Conservation (phyloP, 306 rosid genomes). For the Fagus crenata region DNA sequence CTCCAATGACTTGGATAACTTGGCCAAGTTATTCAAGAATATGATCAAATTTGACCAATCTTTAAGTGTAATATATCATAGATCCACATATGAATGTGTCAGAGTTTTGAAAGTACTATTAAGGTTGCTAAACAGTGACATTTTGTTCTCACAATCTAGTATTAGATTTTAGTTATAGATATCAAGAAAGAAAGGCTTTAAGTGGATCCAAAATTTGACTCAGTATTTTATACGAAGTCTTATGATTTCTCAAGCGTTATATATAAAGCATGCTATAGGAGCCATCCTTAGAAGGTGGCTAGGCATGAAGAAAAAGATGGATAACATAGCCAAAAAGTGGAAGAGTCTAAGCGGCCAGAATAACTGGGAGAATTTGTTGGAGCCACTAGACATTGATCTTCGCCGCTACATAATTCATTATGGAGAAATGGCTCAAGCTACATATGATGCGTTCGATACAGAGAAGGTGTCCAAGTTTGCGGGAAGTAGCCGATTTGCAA, state of each 20-base stretch:
- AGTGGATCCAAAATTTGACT: background rate
- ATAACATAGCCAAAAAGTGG: constrained; percentile 43
- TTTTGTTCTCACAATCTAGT: background rate
- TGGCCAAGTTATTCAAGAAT: no score
- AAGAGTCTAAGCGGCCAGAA: constrained; percentile 46
- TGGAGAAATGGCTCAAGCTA: constrained; percentile 64
- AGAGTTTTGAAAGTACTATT: no score
- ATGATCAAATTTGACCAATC: no score
- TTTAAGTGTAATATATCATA: background rate
- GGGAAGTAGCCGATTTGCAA: constrained; percentile 47
- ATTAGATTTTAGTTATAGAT: background rate
- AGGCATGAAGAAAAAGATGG: constrained; percentile 36
- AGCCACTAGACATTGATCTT: constrained; percentile 67
- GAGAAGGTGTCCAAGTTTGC: constrained; percentile 53
- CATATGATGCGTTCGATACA: constrained; percentile 65
- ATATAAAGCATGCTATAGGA: constrained; percentile 29
- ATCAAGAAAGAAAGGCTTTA: background rate
- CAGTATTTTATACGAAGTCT: constrained; percentile 16
- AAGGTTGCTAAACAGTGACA: no score
- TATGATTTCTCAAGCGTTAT: constrained; percentile 3
- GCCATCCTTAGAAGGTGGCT: constrained; percentile 21
- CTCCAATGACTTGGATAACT: background rate
- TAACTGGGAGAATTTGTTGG: constrained; percentile 54
- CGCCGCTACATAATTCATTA: constrained; percentile 60
- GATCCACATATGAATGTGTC: no score